These are phyloP conservation scores for Datura wrightii DNA, from an alignment of 257 asterid species.

Conservation along the genomic window DNA sequence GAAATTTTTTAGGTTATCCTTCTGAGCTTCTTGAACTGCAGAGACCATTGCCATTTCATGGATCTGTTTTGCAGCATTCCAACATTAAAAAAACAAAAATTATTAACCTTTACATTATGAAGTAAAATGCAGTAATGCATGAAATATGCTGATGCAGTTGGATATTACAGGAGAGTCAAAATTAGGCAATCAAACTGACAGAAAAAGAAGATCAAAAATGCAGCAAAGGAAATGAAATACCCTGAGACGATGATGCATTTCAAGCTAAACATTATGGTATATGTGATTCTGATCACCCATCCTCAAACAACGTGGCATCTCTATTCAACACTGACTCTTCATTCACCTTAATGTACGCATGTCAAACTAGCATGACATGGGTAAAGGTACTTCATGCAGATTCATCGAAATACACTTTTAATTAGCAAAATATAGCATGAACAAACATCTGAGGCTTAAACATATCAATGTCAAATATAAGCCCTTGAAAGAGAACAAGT, in stretches of 20 bases:
- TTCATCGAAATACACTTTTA: background rate
- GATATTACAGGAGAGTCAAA: background rate
- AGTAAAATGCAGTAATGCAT: background rate
- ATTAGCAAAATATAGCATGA: slow-evolving; percentile 2
- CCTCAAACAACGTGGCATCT: background rate
- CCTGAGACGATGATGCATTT: slow-evolving; percentile 20
- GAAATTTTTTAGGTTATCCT: slow-evolving; percentile 86
- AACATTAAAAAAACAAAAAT: slow-evolving; percentile 29
- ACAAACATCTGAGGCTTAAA: background rate
- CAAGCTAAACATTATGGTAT: background rate
- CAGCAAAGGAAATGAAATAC: slow-evolving; percentile 21
- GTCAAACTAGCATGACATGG: background rate
- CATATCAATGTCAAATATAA: background rate
- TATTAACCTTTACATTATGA: slow-evolving; percentile 7
- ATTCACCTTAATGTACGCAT: background rate
- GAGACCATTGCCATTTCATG: slow-evolving; percentile 99
- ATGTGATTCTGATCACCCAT: background rate
- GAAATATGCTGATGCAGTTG: background rate
- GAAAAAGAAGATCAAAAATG: background rate
- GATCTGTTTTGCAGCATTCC: slow-evolving; percentile 60
- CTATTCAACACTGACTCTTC: background rate
- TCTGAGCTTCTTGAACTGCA: slow-evolving; percentile 95
- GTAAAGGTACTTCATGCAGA: background rate
- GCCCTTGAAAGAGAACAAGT: slow-evolving; percentile 18
- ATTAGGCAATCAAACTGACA: slow-evolving; percentile 11